Base-by-base conservation (phyloP, 331 rosid genomes). In the Malus hybrid region DNA sequence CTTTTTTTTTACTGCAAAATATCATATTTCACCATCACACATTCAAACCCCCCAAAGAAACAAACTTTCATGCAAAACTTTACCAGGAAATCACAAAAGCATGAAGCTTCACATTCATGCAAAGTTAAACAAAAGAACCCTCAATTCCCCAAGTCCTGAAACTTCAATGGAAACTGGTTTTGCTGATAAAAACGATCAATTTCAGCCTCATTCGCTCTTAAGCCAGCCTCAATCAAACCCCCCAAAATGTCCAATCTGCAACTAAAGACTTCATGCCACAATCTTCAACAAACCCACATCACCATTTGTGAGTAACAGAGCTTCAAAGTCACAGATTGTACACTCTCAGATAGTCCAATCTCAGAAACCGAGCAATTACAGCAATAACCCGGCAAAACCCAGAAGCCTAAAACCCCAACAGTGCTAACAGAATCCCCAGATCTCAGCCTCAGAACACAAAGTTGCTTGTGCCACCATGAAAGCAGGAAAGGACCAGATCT, bases 131-230 rank as follows among this genome's bases (percentile, higher is more conserved):
- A 68, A 27, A 62, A 59, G 56, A 71, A 74, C 52, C 86, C 70
- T 18, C 48, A 20, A 59, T 9, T 39, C 20, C 68, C 77, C 74
- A 19, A 78, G 73, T 19, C 39, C 32, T 2, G 60, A 74, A 76
- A 62, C 77, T 80, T 80, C 90, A 87, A 80, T 85, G 83, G 72
- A 84, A 84, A 69, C 88, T 85, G 72, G 83, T 87, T 82, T 82
- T 85, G 56, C 86, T 82, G 72, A 71, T 77, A 59, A 84, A 80
- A 42, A 82, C 78, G 59, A 77, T 59, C 69, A 78, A 79, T 70
- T 79, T 82, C 74, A 87, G 84, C 88, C 80, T 87, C 90, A 82
- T 85, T 79, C 84, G 81, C 83, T 28, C 69, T 54, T 71, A 71
- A 24, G 70, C 70, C 60, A 68, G 65, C 81, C 64, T 79, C 61